Evolutionary conservation across 345 rosid species (phyloP), one percentile per base, ranked within the genome.

Genomic region (Streptanthus diversifolius): DNA sequence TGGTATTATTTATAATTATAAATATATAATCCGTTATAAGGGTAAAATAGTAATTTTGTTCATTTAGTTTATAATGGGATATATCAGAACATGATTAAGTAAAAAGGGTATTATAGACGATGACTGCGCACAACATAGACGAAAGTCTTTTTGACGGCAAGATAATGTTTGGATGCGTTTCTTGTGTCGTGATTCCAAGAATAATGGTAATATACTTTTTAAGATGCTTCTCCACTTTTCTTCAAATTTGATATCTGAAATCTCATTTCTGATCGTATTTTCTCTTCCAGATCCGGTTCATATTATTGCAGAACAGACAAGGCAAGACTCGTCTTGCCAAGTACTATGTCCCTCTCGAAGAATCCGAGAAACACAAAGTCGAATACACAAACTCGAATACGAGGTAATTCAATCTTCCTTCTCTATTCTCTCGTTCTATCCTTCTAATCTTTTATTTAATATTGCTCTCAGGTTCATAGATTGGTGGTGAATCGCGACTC

Each of bases 281-380:
- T 29, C 58, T 56, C 54, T 9, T 48, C 43, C 85, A 91, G 98
- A 93, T 93, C 93, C 97, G 98, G 11, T 90, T 93, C 88, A 90
- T 93, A 68, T 84, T 93, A 72, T 78, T 93, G 76, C 98, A 93
- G 81, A 93, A 93, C 83, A 85, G 98, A 83, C 96, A 93, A 77
- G 98, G 98, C 7, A 93, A 93, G 88, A 93, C 98, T 63, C 97
- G 97, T 81, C 96, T 93, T 9, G 98, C 98, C 61, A 93, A 93
- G 69, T 93, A 93, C 82, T 93, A 93, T 67, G 96, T 93, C 30
- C 98, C 98, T 61, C 95, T 93, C 49, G 98, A 93, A 80, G 98
- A 90, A 45, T 85, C 97, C 30, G 97, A 93, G 90, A 93, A 93
- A 83, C 97, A 93, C 87, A 90, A 85, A 72, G 97, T 93, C 64